These are phyloP conservation scores for Ceratocystis eucalypticola DNA, from an alignment of 2,329 filamentous ascomycete genomes.

Conservation along the genomic window DNA sequence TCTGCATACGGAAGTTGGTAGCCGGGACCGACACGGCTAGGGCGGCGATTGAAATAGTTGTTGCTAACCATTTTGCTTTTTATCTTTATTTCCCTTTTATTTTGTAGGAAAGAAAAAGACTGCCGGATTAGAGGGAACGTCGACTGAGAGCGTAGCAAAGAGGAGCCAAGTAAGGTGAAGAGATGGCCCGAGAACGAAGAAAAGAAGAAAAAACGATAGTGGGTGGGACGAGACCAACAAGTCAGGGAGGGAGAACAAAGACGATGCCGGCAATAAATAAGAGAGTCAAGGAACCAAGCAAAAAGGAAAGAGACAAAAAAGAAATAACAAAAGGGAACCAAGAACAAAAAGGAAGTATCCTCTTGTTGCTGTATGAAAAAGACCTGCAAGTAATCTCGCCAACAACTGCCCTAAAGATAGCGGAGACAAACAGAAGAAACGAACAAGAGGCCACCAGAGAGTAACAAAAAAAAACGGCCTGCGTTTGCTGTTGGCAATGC, in stretches of 20 bases:
- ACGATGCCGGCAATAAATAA: not conserved
- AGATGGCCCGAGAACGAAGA: not conserved
- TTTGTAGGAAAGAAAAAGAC: too few relatives aligned
- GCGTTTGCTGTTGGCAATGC: not conserved
- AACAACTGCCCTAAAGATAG: not conserved
- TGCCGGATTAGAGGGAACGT: too few relatives aligned
- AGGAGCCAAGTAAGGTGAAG: not conserved
- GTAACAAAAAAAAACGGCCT: not conserved
- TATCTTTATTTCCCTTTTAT: too few relatives aligned
- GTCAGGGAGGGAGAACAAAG: not conserved
- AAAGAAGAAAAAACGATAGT: slow-evolving; percentile 1
- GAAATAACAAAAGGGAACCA: not conserved
- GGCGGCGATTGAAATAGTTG: not conserved
- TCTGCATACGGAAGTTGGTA: slow-evolving; percentile 27
- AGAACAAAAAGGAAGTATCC: not conserved
- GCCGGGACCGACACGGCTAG: slow-evolving; percentile 29
- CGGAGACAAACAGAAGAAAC: not conserved
- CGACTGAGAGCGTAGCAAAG: not conserved
- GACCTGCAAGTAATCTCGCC: not conserved
- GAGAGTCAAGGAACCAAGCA: not conserved
- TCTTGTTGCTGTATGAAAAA: not conserved
- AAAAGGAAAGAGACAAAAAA: not conserved
- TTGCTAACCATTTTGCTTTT: slow-evolving; percentile 19
- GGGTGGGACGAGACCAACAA: not conserved
- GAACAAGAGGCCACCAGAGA: not conserved